Percentiles rank a stretch among this genome's conserved stretches.
These are phyloP conservation scores for Bocquillonia castaneifolia DNA, from an alignment of 441 rosid genomes.

Conservation along the genomic window DNA sequence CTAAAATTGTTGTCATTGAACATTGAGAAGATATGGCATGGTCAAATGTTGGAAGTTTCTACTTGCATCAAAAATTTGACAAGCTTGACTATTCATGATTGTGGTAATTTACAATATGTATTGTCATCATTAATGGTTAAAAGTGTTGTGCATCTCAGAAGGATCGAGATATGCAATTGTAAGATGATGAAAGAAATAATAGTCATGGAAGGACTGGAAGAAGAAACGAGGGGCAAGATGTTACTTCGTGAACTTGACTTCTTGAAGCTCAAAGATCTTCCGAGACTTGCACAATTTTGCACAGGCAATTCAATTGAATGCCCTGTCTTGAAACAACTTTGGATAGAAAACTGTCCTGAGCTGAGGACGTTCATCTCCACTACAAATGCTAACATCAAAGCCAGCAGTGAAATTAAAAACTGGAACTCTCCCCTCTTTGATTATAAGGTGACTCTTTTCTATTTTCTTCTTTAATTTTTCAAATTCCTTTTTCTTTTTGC, in stretches of 20 bases:
- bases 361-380: conserved; percentile 10
- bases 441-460: not conserved
- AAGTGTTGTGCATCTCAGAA: not conserved
- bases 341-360: not conserved
- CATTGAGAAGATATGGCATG: not conserved
- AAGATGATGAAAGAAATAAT: conserved; percentile 8
- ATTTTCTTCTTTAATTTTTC: too few species aligned
- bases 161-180: not conserved
- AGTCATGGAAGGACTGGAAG: not conserved
- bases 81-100: not conserved
- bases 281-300: conserved; percentile 13
- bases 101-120: conserved; percentile 5
- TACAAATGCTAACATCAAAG: not conserved
- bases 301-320: conserved; percentile 1
- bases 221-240: not conserved
- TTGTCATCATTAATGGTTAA: conserved; percentile 9
- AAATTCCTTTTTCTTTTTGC: too few species aligned
- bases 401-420: not conserved
- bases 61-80: not conserved
- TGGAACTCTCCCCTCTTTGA: not conserved
- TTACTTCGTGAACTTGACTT: not conserved
- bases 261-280: conserved; percentile 2
- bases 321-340: not conserved
- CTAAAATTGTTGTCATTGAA: not conserved
- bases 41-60: not conserved